Evolutionary conservation across 1,139 yeast genomes (phyloP).

Genomic region (Scheffersomyces lignicola): DNA sequence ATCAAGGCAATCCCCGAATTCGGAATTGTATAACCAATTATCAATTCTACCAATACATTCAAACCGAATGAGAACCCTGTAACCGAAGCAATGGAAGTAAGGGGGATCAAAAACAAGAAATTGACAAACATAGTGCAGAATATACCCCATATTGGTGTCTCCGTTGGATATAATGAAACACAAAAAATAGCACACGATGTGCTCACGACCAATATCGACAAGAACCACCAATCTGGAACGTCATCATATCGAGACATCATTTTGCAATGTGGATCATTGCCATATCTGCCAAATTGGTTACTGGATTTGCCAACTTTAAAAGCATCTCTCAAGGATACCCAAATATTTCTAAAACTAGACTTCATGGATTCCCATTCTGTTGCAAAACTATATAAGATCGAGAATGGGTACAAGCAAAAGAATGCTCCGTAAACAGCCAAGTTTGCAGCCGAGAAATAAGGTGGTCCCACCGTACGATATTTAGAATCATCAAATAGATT

Average conservation of each 20-base stretch:
- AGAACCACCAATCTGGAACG: slow-evolving; percentile 45
- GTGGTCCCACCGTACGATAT: slow-evolving; percentile 40
- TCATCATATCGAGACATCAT: slow-evolving; percentile 42
- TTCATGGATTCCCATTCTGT: slow-evolving; percentile 50
- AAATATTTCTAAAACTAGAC: slow-evolving; percentile 37
- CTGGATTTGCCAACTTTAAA: slow-evolving; percentile 17
- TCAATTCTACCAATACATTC: slow-evolving; percentile 40
- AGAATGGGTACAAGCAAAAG: slow-evolving; percentile 44
- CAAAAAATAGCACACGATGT: slow-evolving; percentile 31
- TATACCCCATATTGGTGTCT: slow-evolving; percentile 39
- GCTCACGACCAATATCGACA: slow-evolving; percentile 28
- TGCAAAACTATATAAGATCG: slow-evolving; percentile 36
- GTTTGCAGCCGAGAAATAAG: slow-evolving; percentile 45
- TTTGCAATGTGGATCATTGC: slow-evolving; percentile 38
- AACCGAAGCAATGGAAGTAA: slow-evolving; percentile 36
- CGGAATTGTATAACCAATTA: slow-evolving; percentile 41
- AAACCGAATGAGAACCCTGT: slow-evolving; percentile 41
- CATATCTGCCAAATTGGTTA: slow-evolving; percentile 19
- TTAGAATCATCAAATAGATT: slow-evolving; percentile 31
- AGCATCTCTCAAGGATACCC: slow-evolving; percentile 31
- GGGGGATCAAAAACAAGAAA: slow-evolving; percentile 35
- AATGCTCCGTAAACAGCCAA: slow-evolving; percentile 43
- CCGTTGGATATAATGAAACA: slow-evolving; percentile 32
- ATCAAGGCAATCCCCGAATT: slow-evolving; percentile 40
- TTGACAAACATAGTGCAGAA: slow-evolving; percentile 37